Evolutionary conservation across 2,329 filamentous ascomycete genomes (phyloP), one percentile per base, ranked within the genome.

Genomic region (Alternaria consortialis): DNA sequence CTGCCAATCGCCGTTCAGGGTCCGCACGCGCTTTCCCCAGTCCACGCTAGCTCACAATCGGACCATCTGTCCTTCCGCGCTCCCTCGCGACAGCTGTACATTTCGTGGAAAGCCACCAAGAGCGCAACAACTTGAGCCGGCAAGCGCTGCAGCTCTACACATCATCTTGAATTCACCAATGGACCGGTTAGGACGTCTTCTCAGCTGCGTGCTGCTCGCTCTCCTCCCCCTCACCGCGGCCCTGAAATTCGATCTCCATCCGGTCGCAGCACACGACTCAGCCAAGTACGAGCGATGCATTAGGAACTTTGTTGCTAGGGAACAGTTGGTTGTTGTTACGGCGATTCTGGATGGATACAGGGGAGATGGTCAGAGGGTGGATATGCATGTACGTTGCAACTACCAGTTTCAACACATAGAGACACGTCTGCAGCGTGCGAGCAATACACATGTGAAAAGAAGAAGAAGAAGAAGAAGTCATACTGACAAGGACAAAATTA

Each of bases 321-420:
- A 97, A 77, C 97, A 95, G 67, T 84, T 99, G 68, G 95, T 99
- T 42, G 94, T 98, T 34, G 94, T 99, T 54, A 98, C 94, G 58
- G 92, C 94, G 56, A 97, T 89, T 61, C 86, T 97, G 58, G 88
- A 90, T 77, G 95, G 95, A n/a, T 83, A 83, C 69, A 92, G 90
- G 81, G 94, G 93, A 60, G 95, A 99, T 84, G 95, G 95, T 54
- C 94, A 97, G 88, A 83, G 87, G 72, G 88, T 98, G 67, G 97
- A 98, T 80, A 95, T 99, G 86, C 90, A 97, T 82, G 94, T 97
- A 84, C 66, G 87, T 86, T 44, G n/a, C 20, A 25, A 25, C 13
- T 7, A 5, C 12, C 9, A 48, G 13, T 29, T 6, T 13, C 43
- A 39, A 6, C 37, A 20, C 3, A 17, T 20, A 20, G 20, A 20